Base-by-base conservation (phyloP, 768 basidiomycete species). In the Cystofilobasidium bisporidii region DNA sequence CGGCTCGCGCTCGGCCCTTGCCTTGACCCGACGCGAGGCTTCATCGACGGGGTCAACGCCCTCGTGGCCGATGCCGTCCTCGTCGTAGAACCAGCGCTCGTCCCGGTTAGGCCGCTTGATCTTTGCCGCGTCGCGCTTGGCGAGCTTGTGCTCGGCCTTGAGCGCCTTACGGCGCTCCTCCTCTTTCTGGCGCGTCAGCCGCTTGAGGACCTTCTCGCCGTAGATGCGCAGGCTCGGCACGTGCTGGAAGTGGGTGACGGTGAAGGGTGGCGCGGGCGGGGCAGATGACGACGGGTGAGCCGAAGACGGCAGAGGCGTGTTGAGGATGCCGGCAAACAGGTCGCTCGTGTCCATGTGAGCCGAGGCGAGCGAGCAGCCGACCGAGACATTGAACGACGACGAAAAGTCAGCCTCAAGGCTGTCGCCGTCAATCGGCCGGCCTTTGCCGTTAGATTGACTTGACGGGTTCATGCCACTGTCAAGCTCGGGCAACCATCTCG, bases 191-290 rank as follows among this genome's bases (percentile, higher is more conserved):
- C 17, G 32, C 48, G 55, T 28, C 8, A 40, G 24, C 0, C 63
- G 50, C 18, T 64, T 53, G 28, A 64, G 17, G 5, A 64, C 63
- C 28, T 64, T 64, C 22, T 38, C 20, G 28, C 38, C 63, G 38
- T 64, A 64, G 40, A 55, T 32, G 15, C 41, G 40, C 0, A 64
- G 50, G 17, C n/a, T 28, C 32, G 24, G 36, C 36, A 57, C 55
- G 20, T 57, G 50, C 36, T 41, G 53, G 36, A 64, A 55, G 28
- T 64, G 63, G n/a, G n/a, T 40, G 63, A 64, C 20, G 3, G 63
- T 28, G 26, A 64, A 64, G 15, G 63, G 63, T 4, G 63, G 63
- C 20, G 53, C 53, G 10, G 53, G 15, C 17, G 53, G 53, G 2
- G 53, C 53, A 3, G 50, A 53, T 17, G 50, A 53, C 50, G 50